Conservation (phyloP, 345 rosid species). For the Reutealis trisperma region DNA sequence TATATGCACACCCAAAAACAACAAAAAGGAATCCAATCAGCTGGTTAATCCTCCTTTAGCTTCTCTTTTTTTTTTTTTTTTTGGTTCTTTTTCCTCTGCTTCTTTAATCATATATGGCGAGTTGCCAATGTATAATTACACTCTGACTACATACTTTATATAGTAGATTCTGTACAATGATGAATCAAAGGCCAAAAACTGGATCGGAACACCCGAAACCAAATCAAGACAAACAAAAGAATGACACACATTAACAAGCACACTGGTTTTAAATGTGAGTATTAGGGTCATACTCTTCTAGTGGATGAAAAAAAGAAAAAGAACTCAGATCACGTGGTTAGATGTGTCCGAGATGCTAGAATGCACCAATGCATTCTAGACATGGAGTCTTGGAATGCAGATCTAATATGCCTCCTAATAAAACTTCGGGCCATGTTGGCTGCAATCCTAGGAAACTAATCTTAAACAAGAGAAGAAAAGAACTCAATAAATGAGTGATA, state of each 20-base stretch:
- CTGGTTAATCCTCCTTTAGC: constrained; percentile 55
- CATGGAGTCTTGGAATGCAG: constrained; percentile 54
- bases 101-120: constrained; percentile 48
- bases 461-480: constrained; percentile 28
- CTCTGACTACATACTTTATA: constrained; percentile 40
- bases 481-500: constrained; percentile 23
- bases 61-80: not conserved
- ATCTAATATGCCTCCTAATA: constrained; percentile 60
- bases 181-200: constrained; percentile 48
- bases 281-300: constrained; percentile 34
- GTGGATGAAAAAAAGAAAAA: constrained; percentile 16
- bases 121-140: constrained; percentile 63
- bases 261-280: constrained; percentile 37
- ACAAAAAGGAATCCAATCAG: constrained; percentile 39
- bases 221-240: constrained; percentile 47
- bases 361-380: constrained; percentile 73
- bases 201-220: constrained; percentile 39
- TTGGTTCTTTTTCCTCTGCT: constrained; percentile 18
- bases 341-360: constrained; percentile 64
- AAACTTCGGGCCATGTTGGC: constrained; percentile 80
- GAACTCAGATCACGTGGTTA: constrained; percentile 41
- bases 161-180: constrained; percentile 64
- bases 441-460: constrained; percentile 55
- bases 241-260: constrained; percentile 50
- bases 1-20: constrained; percentile 49